Base-by-base conservation (phyloP, 805 yeast genomes). In the Ascoidea rubescens region DNA sequence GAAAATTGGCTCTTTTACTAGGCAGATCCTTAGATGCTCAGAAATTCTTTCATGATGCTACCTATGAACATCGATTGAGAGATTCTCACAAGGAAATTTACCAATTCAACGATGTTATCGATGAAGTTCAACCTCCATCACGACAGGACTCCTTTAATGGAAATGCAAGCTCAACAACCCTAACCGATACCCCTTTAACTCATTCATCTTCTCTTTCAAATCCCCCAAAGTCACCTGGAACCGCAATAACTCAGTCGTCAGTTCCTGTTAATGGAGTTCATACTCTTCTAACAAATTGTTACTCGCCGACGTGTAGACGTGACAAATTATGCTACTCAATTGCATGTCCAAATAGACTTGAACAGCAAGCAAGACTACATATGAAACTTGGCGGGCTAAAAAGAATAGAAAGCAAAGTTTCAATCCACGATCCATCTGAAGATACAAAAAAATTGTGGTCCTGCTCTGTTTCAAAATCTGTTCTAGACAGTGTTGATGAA, bases 11-110 rank as follows among this genome's bases (percentile, higher is more conserved):
- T 0, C 69, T 93, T 48, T 70, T 93, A 42, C 69, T 93, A 50
- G 99, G 98, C 32, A 74, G 99, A 57, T 82, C 97, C 0, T 70
- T 93, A 52, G 98, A 93, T 67, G 95, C 96, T 0, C 98, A 93
- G 60, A 87, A 87, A 64, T 79, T 88, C 53, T 89, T 93, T 67
- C 96, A 88, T 62, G 99, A 93, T 68, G 97, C 90, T 31, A 86
- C 96, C 0, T 91, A 91, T 67, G 95, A 89, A 60, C 98, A 90
- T 64, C 74, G 97, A 49, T 72, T 93, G 51, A 74, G 99, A 57
- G 99, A 93, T 67, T 86, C 96, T 0, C 76, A 74, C 21, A 79
- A 76, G 61, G 99, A 93, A 65, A 86, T 91, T 30, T 93, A 91
- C 65, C 95, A 87, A 59, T 87, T 91, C 60, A 78, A 78, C 49